phyloP scores from a whole-genome alignment of 495 filamentous ascomycete genomes.

The Penicillium waksmanii region DNA sequence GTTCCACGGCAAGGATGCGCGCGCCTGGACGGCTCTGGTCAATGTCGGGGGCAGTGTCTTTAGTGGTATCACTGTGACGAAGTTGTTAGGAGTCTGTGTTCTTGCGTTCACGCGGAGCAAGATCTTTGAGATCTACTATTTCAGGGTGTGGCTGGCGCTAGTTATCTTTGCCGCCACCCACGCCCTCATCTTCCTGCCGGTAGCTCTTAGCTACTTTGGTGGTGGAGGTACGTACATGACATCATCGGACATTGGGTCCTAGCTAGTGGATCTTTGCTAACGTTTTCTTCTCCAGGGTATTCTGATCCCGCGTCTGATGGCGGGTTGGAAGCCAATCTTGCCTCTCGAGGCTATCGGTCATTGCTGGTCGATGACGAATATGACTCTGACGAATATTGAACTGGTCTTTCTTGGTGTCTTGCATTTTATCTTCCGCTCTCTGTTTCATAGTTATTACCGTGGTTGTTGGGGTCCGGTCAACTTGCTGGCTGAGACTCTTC shows the following conservation, averaged over 20 bases:
- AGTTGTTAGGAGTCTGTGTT: slow-evolving; percentile 88
- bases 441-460: slow-evolving; percentile 1
- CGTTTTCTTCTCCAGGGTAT: slow-evolving; percentile 59
- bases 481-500: not conserved
- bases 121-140: slow-evolving; percentile 99
- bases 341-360: slow-evolving; percentile 53
- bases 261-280: slow-evolving; percentile 9
- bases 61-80: slow-evolving; percentile 94
- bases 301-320: slow-evolving; percentile 81
- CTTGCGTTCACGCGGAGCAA: slow-evolving; percentile 94
- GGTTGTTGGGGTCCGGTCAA: not conserved
- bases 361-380: slow-evolving; percentile 52
- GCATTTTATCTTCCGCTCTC: slow-evolving; percentile 1
- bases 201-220: slow-evolving; percentile 82
- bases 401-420: slow-evolving; percentile 11
- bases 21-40: slow-evolving; percentile 88
- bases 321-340: slow-evolving; percentile 83
- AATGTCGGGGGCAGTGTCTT: slow-evolving; percentile 95
- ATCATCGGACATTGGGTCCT: not conserved
- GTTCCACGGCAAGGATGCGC: slow-evolving; percentile 76
- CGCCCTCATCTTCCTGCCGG: slow-evolving; percentile 88
- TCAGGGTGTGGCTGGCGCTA: slow-evolving; percentile 91
- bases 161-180: slow-evolving; percentile 88
- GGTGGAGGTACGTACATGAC: slow-evolving; percentile 65
- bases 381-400: slow-evolving; percentile 56